Conservation (phyloP, 2,329 filamentous ascomycete species). For the Knoxdaviesia capensis region DNA sequence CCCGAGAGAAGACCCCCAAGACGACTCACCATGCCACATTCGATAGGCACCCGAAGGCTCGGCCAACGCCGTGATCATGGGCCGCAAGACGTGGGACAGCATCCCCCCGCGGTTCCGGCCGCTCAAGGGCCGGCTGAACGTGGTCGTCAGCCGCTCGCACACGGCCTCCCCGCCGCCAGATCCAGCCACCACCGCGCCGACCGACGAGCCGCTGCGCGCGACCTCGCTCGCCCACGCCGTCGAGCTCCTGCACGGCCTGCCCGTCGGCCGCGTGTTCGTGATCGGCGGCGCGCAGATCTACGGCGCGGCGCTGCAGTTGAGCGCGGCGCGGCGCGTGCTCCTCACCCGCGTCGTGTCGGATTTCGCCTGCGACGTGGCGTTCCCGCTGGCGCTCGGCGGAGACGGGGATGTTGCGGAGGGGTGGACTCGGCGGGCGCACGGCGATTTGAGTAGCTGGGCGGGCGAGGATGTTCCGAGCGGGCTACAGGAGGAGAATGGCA, state of each 20-base stretch:
- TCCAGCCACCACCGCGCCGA: conserved; percentile 4
- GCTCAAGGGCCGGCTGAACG: conserved; percentile 59
- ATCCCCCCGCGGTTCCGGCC: conserved; percentile 66
- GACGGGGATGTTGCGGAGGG: conserved; percentile 10
- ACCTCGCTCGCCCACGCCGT: conserved; percentile 39
- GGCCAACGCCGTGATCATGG: conserved; percentile 79
- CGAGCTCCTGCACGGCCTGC: conserved; percentile 16
- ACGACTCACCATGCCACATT: neutral
- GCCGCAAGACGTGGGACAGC: conserved; percentile 88
- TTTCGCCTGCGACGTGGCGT: conserved; percentile 60
- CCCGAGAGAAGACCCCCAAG: neutral
- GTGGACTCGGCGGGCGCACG: conserved; percentile 33
- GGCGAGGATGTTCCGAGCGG: conserved; percentile 41
- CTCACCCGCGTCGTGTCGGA: conserved; percentile 48
- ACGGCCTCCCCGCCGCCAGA: conserved; percentile 6
- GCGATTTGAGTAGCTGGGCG: conserved; percentile 39
- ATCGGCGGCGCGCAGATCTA: conserved; percentile 89
- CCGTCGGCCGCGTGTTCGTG: conserved; percentile 48
- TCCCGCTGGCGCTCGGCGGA: conserved; percentile 35
- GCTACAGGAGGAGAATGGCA: conserved; percentile 40
- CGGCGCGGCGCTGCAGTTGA: conserved; percentile 39
- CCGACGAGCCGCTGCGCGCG: conserved; percentile 31
- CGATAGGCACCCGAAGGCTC: conserved; percentile 13
- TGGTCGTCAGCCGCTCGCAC: conserved; percentile 49
- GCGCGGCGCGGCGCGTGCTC: conserved; percentile 40